These are phyloP conservation scores for Gilbertella persicaria DNA, from an alignment of 371 early-diverging fungal species.

Conservation along the genomic window DNA sequence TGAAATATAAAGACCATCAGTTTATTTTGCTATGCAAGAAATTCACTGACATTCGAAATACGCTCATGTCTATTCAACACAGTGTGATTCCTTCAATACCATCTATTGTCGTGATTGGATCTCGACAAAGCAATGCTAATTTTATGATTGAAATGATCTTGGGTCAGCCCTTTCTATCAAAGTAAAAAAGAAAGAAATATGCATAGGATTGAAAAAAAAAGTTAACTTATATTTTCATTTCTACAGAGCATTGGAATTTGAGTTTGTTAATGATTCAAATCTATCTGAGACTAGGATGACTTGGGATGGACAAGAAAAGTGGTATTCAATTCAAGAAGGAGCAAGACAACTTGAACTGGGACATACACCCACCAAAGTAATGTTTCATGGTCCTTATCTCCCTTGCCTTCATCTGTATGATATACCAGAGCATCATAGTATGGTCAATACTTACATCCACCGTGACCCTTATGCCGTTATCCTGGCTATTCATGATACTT, in stretches of 20 bases:
- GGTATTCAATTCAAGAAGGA: neutral
- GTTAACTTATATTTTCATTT: no score
- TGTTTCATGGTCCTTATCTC: constrained; percentile 88
- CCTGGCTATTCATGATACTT: constrained; percentile 10
- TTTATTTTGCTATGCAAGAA: constrained; percentile 89
- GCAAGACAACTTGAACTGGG: neutral
- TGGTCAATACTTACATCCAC: constrained; percentile 24
- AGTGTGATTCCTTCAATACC: constrained; percentile 82
- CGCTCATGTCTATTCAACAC: constrained; percentile 79
- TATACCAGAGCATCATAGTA: constrained; percentile 94
- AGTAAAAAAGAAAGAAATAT: constrained; percentile 49
- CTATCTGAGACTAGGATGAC: constrained; percentile 6
- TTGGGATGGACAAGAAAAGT: neutral
- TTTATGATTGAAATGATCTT: constrained; percentile 97
- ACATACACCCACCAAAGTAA: constrained; percentile 75
- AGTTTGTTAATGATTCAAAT: constrained; percentile 7
- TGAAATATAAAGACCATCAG: constrained; percentile 53
- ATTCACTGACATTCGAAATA: constrained; percentile 88
- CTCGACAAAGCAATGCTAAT: constrained; percentile 55
- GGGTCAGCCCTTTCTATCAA: constrained; percentile 95
- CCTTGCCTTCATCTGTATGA: constrained; percentile 97
- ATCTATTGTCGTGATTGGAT: constrained; percentile 96
- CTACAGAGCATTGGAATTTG: constrained; percentile 4
- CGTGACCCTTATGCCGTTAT: constrained; percentile 1
- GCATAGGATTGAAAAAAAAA: neutral